Evolutionary conservation across 2,329 filamentous ascomycete species (phyloP), one percentile per base, ranked within the genome.

Genomic region (Stagonosporopsis vannaccii): DNA sequence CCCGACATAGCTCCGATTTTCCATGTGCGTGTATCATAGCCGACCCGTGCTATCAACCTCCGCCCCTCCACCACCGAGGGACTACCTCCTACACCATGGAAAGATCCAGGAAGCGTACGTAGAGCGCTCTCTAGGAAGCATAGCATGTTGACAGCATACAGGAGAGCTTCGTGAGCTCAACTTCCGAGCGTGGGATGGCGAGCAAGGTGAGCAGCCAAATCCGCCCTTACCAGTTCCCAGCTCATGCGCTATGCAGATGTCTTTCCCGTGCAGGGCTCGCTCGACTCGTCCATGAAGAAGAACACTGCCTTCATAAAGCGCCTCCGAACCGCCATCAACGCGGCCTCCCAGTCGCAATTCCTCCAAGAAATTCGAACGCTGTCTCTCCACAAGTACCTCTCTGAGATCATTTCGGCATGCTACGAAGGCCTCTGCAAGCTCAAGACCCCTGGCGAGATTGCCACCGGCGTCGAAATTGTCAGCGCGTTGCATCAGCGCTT

Each of bases 251-350:
- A 47, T 41, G 30, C 65, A 96, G 92, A 91, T 81, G 80, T 96
- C 60, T 92, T 96, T 71, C 79, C 86, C 50, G 87, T 95, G 66
- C 88, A 86, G 76, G 85, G 85, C 72, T 90, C 90, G 26, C 88
- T 98, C 71, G 94, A 98, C 77, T 97, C 94, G 48, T 95, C 93
- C 47, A 84, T 98, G 76, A 97, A 97, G 81, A 98, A 97, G 82
- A 98, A 98, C 71, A 98, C 94, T 4, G 92, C 93, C 64, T 97
- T 98, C 77, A 98, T 98, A 74, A 97, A 97, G 79, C 91, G 94
- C 71, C 84, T 98, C 52, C 91, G 94, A 67, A 97, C 94, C 56
- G 91, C 92, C 58, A 88, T 98, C 61, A 93, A 90, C 61, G 80
- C 91, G 44, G 83, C 92, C 53, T 91, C 90, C 51, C 87, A 93